A percentile compares a stretch with the other conserved stretches of the same genome.
These are phyloP conservation scores for Oxytropis ochrocephala DNA, from an alignment of 306 rosid genomes.

Conservation along the genomic window DNA sequence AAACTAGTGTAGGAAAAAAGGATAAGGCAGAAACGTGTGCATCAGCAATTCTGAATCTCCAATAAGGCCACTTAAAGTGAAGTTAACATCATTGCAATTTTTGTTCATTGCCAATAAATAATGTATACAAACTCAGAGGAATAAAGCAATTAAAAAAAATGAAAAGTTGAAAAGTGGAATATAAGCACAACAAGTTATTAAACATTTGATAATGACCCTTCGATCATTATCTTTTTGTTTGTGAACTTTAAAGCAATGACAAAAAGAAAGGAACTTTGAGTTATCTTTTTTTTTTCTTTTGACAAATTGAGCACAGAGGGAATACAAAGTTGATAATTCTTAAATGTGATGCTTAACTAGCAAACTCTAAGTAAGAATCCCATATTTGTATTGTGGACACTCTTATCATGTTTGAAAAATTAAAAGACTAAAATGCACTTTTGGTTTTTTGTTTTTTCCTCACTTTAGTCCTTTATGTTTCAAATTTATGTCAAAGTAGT, in stretches of 20 bases:
- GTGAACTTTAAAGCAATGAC: neutral
- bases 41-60: slow-evolving; percentile 12
- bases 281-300: slow-evolving; percentile 13
- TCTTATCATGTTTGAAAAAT: no score
- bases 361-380: no score
- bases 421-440: no score
- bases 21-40: slow-evolving; percentile 23
- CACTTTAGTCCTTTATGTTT: no score
- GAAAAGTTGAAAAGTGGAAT: neutral
- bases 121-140: neutral
- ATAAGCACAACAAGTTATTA: slow-evolving; percentile 25
- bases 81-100: slow-evolving; percentile 7
- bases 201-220: slow-evolving; percentile 22
- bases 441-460: no score
- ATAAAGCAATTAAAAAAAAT: neutral
- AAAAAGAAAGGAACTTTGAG: slow-evolving; percentile 1
- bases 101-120: neutral
- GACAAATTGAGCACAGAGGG: no score
- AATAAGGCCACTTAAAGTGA: slow-evolving; percentile 20
- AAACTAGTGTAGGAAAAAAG: slow-evolving; percentile 20
- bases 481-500: no score
- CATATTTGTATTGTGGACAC: no score
- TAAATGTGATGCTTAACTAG: no score
- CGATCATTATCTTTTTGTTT: slow-evolving; percentile 13
- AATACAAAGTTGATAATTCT: no score